Base-by-base conservation (phyloP, 139 green algal species). In the Auxenochlorella pyrenoidosa region DNA sequence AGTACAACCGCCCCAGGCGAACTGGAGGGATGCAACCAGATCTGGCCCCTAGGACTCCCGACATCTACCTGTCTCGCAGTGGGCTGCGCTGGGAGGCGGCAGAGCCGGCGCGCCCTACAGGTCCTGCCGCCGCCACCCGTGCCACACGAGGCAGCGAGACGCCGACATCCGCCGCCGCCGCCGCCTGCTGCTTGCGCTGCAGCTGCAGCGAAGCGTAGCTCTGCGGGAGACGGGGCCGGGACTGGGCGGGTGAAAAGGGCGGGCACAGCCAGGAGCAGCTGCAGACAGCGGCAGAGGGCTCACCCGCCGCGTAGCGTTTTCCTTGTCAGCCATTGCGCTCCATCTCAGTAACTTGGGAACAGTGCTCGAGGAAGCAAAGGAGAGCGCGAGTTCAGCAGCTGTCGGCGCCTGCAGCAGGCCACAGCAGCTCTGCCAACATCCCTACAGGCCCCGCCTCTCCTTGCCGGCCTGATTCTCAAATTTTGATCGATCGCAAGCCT, bases 121-220 rank as follows among this genome's bases (percentile, higher is more conserved):
- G 12, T 22, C 54, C 15, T 63, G 54, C 54, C 54, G 75, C 30
- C 22, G 78, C 78, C 54, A 72, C n/a, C 18, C 47, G 47, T 54
- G 78, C 78, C 16, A 83, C 78, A 2, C 78, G 78, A 0, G 78
- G 78, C 51, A 83, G 78, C 51, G 51, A n/a, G 51, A 16, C 78
- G 5, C 10, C 2, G 6, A 15, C 40, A 12, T 32, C 8, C 12
- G 16, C 22, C 1, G 51, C 36, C 21, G n/a, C 36, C 51, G 54
- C 78, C 54, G n/a, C 51, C 78, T 72, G 78, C 78, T 83, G 78
- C 78, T 83, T 83, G 51, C 78, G 78, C 51, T 83, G 78, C 78
- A 83, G 78, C 78, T 59, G 51, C 30, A 58, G 51, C n/a, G 34
- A 18, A 13, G 78, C 78, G 70, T 83, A 83, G 51, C 78, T 60